Conservation (phyloP, 768 basidiomycete genomes). For the Boletus subparvulus region DNA sequence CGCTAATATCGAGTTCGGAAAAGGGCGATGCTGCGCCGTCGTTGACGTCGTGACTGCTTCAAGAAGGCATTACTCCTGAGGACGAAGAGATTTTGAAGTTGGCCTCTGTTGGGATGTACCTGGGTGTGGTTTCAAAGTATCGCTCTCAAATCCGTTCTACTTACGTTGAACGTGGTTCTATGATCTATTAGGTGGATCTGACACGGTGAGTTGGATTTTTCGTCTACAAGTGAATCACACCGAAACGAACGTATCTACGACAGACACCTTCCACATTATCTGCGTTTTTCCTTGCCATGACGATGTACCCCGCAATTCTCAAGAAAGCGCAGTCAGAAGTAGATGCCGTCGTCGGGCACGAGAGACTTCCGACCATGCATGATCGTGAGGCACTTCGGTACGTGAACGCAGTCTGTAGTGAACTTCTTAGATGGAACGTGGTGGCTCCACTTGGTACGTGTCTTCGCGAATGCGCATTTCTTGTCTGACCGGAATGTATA, state of each 20-base stretch:
- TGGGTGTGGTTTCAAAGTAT: constrained; percentile 3
- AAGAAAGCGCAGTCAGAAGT: constrained; percentile 15
- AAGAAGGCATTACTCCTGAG: neutral
- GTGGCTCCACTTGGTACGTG: neutral
- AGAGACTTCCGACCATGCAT: constrained; percentile 8
- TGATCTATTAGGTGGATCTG: constrained; percentile 24
- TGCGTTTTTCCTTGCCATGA: constrained; percentile 20
- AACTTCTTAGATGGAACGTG: constrained; percentile 12
- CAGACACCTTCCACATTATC: constrained; percentile 5
- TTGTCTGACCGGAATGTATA: neutral
- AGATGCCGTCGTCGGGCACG: constrained; percentile 1
- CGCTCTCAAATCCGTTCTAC: no score
- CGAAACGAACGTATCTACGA: constrained; percentile 7
- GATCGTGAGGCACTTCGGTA: constrained; percentile 14
- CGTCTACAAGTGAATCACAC: neutral
- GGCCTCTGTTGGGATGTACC: constrained; percentile 11
- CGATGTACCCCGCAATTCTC: constrained; percentile 2
- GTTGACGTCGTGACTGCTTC: constrained; percentile 10
- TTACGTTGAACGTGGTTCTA: neutral
- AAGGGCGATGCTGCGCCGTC: constrained; percentile 12
- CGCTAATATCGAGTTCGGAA: neutral
- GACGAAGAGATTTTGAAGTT: constrained; percentile 14
- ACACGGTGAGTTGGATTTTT: constrained; percentile 26
- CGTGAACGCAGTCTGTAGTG: constrained; percentile 17
- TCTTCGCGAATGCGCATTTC: neutral